Conservation (phyloP, 1,284 basidiomycete species). For the Ceratobasidium sp. region DNA sequence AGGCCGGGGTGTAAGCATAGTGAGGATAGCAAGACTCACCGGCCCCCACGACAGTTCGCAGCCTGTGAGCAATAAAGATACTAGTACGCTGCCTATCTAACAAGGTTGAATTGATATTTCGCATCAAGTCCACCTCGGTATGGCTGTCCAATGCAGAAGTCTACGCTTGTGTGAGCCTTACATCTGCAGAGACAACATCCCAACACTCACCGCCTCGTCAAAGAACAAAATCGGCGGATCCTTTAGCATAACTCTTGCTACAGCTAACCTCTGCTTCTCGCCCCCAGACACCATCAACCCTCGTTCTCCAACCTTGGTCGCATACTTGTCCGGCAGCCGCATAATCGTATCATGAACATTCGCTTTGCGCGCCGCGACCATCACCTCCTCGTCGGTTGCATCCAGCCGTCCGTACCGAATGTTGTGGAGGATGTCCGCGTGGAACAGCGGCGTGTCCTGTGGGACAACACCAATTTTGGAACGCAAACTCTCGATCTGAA, state of each 20-base stretch:
- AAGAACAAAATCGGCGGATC: conserved; percentile 97
- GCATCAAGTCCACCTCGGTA: conserved; percentile 95
- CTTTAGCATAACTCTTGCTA: conserved; percentile 92
- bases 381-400: conserved; percentile 90
- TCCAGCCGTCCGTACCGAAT: conserved; percentile 91
- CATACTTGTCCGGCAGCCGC: conserved; percentile 85
- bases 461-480: conserved; percentile 91
- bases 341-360: conserved; percentile 87
- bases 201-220: conserved; percentile 86
- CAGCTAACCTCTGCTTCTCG: conserved; percentile 96
- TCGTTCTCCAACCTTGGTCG: conserved; percentile 93
- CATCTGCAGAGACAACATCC: not conserved
- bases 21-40: conserved; percentile 61
- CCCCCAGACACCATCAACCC: conserved; percentile 98
- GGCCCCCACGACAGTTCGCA: conserved; percentile 90
- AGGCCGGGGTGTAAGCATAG: not conserved
- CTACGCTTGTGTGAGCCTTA: conserved; percentile 56
- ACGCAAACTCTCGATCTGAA: conserved; percentile 81
- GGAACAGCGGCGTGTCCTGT: conserved; percentile 97
- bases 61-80: conserved; percentile 91
- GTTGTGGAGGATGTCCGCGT: conserved; percentile 94
- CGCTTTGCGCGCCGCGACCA: conserved; percentile 83
- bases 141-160: conserved; percentile 95
- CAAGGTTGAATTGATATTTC: conserved; percentile 87
- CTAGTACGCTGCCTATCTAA: conserved; percentile 85